Evolutionary conservation across 1,284 basidiomycete species (phyloP).

Genomic region (Ganoderma boninense): DNA sequence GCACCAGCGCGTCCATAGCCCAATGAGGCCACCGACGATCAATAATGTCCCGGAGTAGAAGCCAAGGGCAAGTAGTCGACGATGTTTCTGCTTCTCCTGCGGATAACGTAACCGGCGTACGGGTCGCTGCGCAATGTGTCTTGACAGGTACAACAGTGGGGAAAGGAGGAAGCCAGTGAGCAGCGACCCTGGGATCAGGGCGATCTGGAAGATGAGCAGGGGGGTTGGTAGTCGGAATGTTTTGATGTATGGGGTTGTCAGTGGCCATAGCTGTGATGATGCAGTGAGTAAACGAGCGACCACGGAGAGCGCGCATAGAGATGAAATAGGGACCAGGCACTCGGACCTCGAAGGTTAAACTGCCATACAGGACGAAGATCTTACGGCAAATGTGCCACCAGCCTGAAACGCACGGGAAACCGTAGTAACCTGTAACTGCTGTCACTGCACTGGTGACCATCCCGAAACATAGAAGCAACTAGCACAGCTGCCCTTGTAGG

Average conservation of each 20-base stretch:
- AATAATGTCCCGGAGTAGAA: slow-evolving; percentile 86
- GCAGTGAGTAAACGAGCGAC: slow-evolving; percentile 11
- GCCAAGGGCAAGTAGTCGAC: slow-evolving; percentile 84
- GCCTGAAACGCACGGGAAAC: not conserved
- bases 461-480: not conserved
- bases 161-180: slow-evolving; percentile 94
- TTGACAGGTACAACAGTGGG: slow-evolving; percentile 91
- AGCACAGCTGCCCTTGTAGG: not conserved
- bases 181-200: slow-evolving; percentile 92
- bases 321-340: not conserved
- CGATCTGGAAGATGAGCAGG: slow-evolving; percentile 91
- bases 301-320: not conserved
- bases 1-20: slow-evolving; percentile 92
- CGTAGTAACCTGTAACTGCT: not conserved
- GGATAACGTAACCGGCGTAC: slow-evolving; percentile 90
- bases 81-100: slow-evolving; percentile 86
- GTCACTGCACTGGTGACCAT: not conserved
- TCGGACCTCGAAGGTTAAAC: not conserved
- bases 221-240: slow-evolving; percentile 95
- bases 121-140: slow-evolving; percentile 92
- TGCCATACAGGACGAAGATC: not conserved
- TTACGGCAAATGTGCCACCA: not conserved
- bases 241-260: slow-evolving; percentile 88
- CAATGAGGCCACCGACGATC: slow-evolving; percentile 88
- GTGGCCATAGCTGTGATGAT: slow-evolving; percentile 74